Evolutionary conservation across 1,284 basidiomycete species (phyloP).

Genomic region (Cryptococcus deneoformans): DNA sequence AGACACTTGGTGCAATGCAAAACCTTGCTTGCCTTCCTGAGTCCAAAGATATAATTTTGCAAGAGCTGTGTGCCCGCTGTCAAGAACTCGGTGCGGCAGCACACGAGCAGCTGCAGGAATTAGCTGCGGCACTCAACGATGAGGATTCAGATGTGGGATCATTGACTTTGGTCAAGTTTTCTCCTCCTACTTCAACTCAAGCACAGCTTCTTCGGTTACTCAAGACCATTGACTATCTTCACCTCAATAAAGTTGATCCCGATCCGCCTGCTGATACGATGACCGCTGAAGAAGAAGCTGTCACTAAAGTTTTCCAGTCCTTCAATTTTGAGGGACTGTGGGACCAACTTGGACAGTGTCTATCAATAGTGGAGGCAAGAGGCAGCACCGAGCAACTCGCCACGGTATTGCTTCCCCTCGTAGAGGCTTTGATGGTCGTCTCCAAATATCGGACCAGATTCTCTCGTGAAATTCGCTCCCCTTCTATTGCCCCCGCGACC

Average conservation of each 20-base stretch:
- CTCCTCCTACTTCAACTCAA: constrained; percentile 85
- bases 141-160: constrained; percentile 60
- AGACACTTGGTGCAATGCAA: constrained; percentile 83
- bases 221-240: constrained; percentile 96
- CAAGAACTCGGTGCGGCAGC: constrained; percentile 78
- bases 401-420: constrained; percentile 83
- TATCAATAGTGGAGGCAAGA: constrained; percentile 75
- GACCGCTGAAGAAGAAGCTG: constrained; percentile 62
- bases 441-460: constrained; percentile 67
- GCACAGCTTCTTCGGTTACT: constrained; percentile 88
- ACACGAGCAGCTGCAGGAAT: constrained; percentile 70
- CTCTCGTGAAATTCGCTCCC: constrained; percentile 30
- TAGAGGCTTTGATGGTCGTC: constrained; percentile 96
- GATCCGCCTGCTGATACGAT: constrained; percentile 29
- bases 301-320: constrained; percentile 77
- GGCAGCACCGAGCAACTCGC: constrained; percentile 80
- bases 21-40: constrained; percentile 83
- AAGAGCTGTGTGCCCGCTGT: constrained; percentile 77
- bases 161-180: constrained; percentile 70
- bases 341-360: constrained; percentile 78
- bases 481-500: constrained; percentile 57
- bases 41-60: constrained; percentile 78
- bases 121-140: constrained; percentile 62
- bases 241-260: constrained; percentile 57
- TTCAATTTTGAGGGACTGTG: constrained; percentile 85